Conservation (phyloP, 2,329 filamentous ascomycete genomes). For the Periglandula ipomoeae region DNA sequence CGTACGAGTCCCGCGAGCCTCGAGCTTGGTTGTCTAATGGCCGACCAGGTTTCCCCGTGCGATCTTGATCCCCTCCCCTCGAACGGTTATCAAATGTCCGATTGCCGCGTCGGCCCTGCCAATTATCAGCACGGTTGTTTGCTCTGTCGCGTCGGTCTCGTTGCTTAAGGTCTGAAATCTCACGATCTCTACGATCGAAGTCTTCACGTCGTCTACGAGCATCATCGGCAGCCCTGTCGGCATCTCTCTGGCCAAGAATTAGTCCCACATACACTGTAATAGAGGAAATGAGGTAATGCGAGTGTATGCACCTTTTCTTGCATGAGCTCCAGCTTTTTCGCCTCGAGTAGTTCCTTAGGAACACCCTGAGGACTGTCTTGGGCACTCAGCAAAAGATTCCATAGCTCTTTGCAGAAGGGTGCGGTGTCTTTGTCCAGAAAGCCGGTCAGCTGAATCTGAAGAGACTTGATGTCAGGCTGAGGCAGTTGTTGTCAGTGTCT, state of each 20-base stretch:
- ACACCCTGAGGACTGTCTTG: conserved; percentile 84
- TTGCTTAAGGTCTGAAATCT: conserved; percentile 58
- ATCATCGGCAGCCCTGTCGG: conserved; percentile 72
- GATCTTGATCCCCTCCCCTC: conserved; percentile 32
- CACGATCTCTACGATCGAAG: conserved; percentile 61
- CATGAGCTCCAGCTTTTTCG: conserved; percentile 89
- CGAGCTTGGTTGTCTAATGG: conserved; percentile 37
- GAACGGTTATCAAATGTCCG: conserved; percentile 36
- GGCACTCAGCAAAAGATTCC: conserved; percentile 84
- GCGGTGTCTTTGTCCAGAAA: conserved; percentile 91
- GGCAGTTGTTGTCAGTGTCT: conserved; percentile 26
- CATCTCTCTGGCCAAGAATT: conserved; percentile 53
- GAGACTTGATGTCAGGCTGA: conserved; percentile 88
- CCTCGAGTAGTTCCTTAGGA: conserved; percentile 87
- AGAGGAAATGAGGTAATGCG: no score
- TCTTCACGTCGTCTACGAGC: conserved; percentile 62
- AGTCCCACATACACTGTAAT: not conserved
- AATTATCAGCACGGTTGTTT: conserved; percentile 42
- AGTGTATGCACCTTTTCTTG: conserved; percentile 69
- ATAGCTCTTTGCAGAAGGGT: conserved; percentile 85
- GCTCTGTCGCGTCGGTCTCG: conserved; percentile 49
- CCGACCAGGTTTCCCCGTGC: conserved; percentile 35
- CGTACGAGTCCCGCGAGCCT: conserved; percentile 33
- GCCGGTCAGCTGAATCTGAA: conserved; percentile 90
- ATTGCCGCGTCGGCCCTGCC: conserved; percentile 45